These are phyloP conservation scores for Coemansia sp. DNA, from an alignment of 192 early-diverging fungal species.

Conservation along the genomic window DNA sequence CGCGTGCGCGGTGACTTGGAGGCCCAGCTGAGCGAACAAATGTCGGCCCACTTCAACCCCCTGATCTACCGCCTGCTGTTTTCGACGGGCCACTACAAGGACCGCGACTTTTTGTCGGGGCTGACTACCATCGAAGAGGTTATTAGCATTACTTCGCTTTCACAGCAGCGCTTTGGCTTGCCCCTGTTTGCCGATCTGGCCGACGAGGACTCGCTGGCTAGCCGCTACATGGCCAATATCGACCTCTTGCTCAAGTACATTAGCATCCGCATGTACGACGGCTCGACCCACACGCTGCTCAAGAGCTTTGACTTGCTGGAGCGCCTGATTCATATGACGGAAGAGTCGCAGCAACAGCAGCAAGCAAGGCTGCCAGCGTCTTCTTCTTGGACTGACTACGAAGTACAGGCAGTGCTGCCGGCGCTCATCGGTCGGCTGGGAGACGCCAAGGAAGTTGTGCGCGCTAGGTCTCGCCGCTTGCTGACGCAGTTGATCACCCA, in stretches of 20 bases:
- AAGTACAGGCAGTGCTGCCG: constrained; percentile 77
- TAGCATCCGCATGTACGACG: constrained; percentile 88
- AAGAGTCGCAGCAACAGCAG: constrained; percentile 59
- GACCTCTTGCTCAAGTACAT: constrained; percentile 87
- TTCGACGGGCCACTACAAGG: constrained; percentile 83
- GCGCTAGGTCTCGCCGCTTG: constrained; percentile 63
- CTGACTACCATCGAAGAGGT: constrained; percentile 70
- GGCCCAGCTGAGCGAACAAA: constrained; percentile 62
- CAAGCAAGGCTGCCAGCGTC: constrained; percentile 13
- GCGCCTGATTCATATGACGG: constrained; percentile 67
- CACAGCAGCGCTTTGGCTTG: constrained; percentile 43
- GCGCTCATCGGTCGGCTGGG: constrained; percentile 67
- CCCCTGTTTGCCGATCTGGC: constrained; percentile 35
- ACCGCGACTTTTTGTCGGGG: constrained; percentile 73
- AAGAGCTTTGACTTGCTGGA: constrained; percentile 83
- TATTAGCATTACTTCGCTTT: constrained; percentile 52
- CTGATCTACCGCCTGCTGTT: constrained; percentile 67
- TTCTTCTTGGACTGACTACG: constrained; percentile 70
- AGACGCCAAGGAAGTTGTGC: constrained; percentile 82
- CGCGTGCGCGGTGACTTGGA: constrained; percentile 42
- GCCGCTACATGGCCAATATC: constrained; percentile 67
- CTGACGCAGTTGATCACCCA: constrained; percentile 73
- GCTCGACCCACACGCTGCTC: constrained; percentile 84
- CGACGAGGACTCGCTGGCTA: constrained; percentile 58
- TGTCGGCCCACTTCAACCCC: constrained; percentile 61